phyloP scores from a whole-genome alignment of 225 moss, liverwort and hornwort genomes.

The Polytrichum commune region DNA sequence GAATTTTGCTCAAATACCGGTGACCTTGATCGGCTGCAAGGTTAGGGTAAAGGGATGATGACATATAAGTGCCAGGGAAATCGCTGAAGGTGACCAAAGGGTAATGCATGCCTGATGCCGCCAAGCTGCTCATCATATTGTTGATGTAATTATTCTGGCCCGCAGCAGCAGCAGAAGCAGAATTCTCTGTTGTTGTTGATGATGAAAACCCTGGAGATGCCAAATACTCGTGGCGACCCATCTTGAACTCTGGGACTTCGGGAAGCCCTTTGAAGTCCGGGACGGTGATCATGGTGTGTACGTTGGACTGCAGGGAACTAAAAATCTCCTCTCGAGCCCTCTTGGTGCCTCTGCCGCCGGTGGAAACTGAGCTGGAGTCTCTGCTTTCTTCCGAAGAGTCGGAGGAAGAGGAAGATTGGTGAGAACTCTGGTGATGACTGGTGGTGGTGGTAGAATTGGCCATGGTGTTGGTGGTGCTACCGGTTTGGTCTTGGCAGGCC shows the following conservation, averaged over 20 bases:
- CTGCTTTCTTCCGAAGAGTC: slow-evolving; percentile 32
- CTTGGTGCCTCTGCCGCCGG: slow-evolving; percentile 13
- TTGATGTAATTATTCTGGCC: too few species aligned
- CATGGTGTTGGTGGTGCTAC: slow-evolving; percentile 9
- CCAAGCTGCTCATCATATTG: slow-evolving; percentile 4
- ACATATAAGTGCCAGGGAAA: slow-evolving; percentile 7
- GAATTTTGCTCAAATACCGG: too few species aligned
- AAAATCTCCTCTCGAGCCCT: slow-evolving; percentile 24
- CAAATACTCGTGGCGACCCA: slow-evolving; percentile 20
- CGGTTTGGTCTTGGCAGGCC: slow-evolving; percentile 57
- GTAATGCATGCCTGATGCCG: slow-evolving; percentile 25
- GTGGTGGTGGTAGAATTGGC: slow-evolving; percentile 13
- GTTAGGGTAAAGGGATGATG: too few species aligned
- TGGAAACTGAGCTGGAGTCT: slow-evolving; percentile 1
- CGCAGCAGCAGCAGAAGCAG: too few species aligned
- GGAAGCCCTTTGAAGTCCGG: slow-evolving; percentile 51
- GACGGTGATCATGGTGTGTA: slow-evolving; percentile 25
- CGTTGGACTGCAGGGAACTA: slow-evolving; percentile 15
- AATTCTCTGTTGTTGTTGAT: slow-evolving; percentile 10
- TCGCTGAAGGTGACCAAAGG: slow-evolving; percentile 31
- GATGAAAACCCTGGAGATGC: slow-evolving; percentile 5
- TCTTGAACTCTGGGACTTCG: slow-evolving; percentile 38
- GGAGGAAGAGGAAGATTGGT: slow-evolving; percentile 31
- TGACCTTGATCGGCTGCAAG: too few species aligned
- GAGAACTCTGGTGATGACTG: too few species aligned